Evolutionary conservation across 768 basidiomycete species (phyloP).

Genomic region (Suillus ampliporus): DNA sequence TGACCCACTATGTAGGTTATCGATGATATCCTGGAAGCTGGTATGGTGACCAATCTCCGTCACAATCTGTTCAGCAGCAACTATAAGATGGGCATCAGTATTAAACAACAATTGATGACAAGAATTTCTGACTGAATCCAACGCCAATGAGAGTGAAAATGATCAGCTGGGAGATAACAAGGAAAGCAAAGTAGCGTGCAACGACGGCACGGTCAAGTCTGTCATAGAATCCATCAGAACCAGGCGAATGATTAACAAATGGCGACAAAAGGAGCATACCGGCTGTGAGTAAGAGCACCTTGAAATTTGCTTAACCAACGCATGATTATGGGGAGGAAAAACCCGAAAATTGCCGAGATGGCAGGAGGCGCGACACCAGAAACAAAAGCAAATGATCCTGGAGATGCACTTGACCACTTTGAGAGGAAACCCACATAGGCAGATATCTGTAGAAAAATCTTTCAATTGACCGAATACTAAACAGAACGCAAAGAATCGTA

Average conservation of each 20-base stretch:
- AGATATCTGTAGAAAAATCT: conserved; percentile 34
- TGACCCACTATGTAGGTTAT: conserved; percentile 47
- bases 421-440: conserved; percentile 76
- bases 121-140: conserved; percentile 67
- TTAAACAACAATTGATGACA: neutral
- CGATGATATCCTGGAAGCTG: conserved; percentile 51
- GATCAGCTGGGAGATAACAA: conserved; percentile 91
- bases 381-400: conserved; percentile 75
- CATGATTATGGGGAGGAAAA: conserved; percentile 91
- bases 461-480: conserved; percentile 13
- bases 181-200: conserved; percentile 91
- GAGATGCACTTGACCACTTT: conserved; percentile 69
- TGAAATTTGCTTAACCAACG: conserved; percentile 78
- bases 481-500: conserved; percentile 42
- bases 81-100: conserved; percentile 21
- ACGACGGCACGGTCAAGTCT: conserved; percentile 89
- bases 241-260: neutral
- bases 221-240: conserved; percentile 23
- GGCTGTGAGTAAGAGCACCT: conserved; percentile 48
- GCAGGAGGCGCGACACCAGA: conserved; percentile 94
- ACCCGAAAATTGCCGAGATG: conserved; percentile 87
- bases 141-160: conserved; percentile 95
- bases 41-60: conserved; percentile 52
- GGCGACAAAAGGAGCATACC: conserved; percentile 21
- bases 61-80: conserved; percentile 47